These are phyloP conservation scores for Cichorium intybus DNA, from an alignment of 140 eudicot species.

Conservation along the genomic window DNA sequence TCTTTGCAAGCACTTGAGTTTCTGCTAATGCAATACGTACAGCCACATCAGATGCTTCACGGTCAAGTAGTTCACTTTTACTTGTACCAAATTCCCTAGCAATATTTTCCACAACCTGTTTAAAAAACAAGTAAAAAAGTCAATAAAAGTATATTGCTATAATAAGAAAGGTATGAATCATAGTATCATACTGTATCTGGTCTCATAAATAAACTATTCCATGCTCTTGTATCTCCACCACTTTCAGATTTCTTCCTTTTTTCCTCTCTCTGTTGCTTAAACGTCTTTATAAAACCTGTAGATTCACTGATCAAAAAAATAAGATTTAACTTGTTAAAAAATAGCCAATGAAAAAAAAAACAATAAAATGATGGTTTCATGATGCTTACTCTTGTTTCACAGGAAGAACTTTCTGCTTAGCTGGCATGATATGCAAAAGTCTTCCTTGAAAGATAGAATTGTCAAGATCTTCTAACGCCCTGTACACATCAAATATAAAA, in stretches of 20 bases:
- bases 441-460: slow-evolving; percentile 90
- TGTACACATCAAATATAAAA: slow-evolving; percentile 26
- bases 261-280: slow-evolving; percentile 66
- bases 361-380: not conserved
- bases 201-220: slow-evolving; percentile 91
- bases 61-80: slow-evolving; percentile 74
- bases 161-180: slow-evolving; percentile 7
- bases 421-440: slow-evolving; percentile 81
- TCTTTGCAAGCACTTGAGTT: slow-evolving; percentile 77
- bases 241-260: slow-evolving; percentile 85
- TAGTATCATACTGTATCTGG: slow-evolving; percentile 85
- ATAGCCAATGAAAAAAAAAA: not conserved
- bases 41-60: slow-evolving; percentile 73
- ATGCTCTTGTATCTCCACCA: slow-evolving; percentile 75
- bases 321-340: not conserved
- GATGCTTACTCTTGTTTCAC: slow-evolving; percentile 56
- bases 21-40: slow-evolving; percentile 80
- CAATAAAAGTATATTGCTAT: not conserved
- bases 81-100: slow-evolving; percentile 78
- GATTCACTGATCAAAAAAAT: slow-evolving; percentile 27
- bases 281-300: slow-evolving; percentile 39
- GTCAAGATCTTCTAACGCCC: slow-evolving; percentile 87
- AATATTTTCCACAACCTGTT: slow-evolving; percentile 77
- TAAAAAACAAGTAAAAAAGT: not conserved
- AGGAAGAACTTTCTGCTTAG: slow-evolving; percentile 54